These are phyloP conservation scores for Senecio squalidus DNA, from an alignment of 140 eudicot species.

Conservation along the genomic window DNA sequence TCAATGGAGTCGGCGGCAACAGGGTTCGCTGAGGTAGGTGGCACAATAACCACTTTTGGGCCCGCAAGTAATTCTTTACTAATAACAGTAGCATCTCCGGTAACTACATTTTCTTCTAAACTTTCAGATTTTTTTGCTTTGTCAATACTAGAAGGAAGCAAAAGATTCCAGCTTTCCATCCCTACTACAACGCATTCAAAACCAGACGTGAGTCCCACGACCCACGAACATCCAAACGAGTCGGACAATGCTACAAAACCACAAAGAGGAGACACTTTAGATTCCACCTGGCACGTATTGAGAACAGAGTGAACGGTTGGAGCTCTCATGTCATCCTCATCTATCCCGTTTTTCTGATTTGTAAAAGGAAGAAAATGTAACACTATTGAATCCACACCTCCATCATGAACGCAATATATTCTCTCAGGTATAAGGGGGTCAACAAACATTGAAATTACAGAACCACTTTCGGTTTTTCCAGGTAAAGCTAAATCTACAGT, in stretches of 20 bases:
- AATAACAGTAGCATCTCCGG: constrained; percentile 45
- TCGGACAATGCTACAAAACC: constrained; percentile 81
- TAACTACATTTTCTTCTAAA: constrained; percentile 33
- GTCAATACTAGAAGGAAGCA: constrained; percentile 47
- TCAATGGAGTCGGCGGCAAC: constrained; percentile 86
- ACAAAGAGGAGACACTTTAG: constrained; percentile 48
- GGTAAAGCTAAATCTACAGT: constrained; percentile 89
- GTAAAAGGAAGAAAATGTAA: constrained; percentile 94
- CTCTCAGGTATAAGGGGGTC: constrained; percentile 87
- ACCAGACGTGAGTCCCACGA: constrained; percentile 75
- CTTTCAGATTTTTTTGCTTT: constrained; percentile 24
- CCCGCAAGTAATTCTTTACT: constrained; percentile 92
- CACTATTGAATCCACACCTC: constrained; percentile 87
- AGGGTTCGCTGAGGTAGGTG: constrained; percentile 58
- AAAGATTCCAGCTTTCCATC: constrained; percentile 86
- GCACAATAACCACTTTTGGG: constrained; percentile 70
- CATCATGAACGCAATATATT: constrained; percentile 71
- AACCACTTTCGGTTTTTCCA: constrained; percentile 25
- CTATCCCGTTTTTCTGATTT: constrained; percentile 62
- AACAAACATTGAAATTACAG: constrained; percentile 46
- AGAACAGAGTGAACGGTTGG: constrained; percentile 85
- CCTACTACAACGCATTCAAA: constrained; percentile 75
- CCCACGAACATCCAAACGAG: constrained; percentile 88
- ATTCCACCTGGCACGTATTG: constrained; percentile 61
- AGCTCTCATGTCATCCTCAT: constrained; percentile 50